Percentiles rank a stretch among this genome's conserved stretches.
phyloP scores from a whole-genome alignment of 441 rosid species.

The Aquilaria agallochum region DNA sequence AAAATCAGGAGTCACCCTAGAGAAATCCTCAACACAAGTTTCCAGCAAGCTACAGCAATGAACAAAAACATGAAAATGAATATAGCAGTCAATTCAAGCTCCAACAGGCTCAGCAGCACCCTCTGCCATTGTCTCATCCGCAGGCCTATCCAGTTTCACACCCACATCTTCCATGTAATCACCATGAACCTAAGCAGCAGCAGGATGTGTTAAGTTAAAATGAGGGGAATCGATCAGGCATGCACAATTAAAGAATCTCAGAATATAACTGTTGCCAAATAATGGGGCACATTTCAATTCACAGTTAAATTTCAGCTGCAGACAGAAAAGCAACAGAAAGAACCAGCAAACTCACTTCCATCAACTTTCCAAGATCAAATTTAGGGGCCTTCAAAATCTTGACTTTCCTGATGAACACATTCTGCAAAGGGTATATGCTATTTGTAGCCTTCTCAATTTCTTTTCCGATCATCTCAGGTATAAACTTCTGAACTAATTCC shows the following conservation, averaged over 20 bases:
- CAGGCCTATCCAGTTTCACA: conserved; percentile 9
- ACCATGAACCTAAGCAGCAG: conserved; percentile 5
- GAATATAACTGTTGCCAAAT: too few species aligned
- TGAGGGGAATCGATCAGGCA: too few species aligned
- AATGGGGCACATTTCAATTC: too few species aligned
- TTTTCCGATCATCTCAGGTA: conserved; percentile 65
- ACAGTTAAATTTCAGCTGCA: too few species aligned
- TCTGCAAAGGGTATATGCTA: conserved; percentile 65
- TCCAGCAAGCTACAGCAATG: too few species aligned
- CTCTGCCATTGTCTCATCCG: conserved; percentile 8
- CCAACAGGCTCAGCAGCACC: conserved; percentile 1
- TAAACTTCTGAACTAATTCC: conserved; percentile 62
- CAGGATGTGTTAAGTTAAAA: too few species aligned
- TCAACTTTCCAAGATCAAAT: conserved; percentile 75
- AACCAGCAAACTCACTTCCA: conserved; percentile 40
- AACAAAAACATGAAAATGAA: not conserved
- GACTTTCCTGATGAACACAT: conserved; percentile 66
- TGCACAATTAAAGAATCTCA: too few species aligned
- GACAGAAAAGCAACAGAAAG: too few species aligned
- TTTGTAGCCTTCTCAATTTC: conserved; percentile 76
- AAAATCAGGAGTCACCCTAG: too few species aligned
- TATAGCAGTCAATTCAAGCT: not conserved
- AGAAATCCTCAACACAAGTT: too few species aligned
- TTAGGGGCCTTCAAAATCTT: conserved; percentile 79
- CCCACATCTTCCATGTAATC: conserved; percentile 8